Percentiles rank a stretch among this genome's conserved stretches.
Conservation (phyloP, 2,329 filamentous ascomycete genomes). For the Fusarium coffeatum region DNA sequence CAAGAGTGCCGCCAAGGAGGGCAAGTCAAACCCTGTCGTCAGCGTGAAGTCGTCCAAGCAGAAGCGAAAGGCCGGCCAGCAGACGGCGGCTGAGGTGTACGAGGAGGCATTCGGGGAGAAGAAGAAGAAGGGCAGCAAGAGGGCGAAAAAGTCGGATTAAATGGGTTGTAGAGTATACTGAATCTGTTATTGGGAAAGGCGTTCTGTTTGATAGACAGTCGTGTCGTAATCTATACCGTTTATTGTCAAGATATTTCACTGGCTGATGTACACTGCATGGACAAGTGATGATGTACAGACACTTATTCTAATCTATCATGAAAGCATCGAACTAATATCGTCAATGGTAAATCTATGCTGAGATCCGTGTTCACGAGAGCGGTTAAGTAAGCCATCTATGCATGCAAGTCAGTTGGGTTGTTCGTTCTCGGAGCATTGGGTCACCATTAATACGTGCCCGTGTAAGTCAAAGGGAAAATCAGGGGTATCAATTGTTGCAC, state of each 20-base stretch:
- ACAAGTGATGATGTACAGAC: neutral
- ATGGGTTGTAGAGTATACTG: slow-evolving; percentile 33
- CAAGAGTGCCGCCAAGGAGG: slow-evolving; percentile 64
- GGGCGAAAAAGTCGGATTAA: slow-evolving; percentile 52
- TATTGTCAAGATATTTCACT: neutral
- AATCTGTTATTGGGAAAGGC: slow-evolving; percentile 42
- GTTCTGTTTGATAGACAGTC: slow-evolving; percentile 40
- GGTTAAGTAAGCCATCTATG: no score
- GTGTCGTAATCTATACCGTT: slow-evolving; percentile 33
- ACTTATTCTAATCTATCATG: neutral
- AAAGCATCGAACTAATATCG: no score
- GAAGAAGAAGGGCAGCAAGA: slow-evolving; percentile 65
- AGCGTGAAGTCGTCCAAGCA: slow-evolving; percentile 82
- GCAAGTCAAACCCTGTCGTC: slow-evolving; percentile 72
- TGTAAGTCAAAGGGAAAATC: neutral
- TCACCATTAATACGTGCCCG: neutral
- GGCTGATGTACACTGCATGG: neutral
- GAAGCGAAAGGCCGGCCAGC: slow-evolving; percentile 77
- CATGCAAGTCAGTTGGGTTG: neutral
- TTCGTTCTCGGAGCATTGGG: no score
- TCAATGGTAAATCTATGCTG: neutral
- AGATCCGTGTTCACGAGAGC: neutral
- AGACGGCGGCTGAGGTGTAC: slow-evolving; percentile 69
- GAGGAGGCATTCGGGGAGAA: slow-evolving; percentile 69
- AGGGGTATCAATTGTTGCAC: neutral